Evolutionary conservation across 352 stramenopile species (phyloP), one percentile per base, ranked within the genome.

Genomic region (Globisporangium abappressorium): DNA sequence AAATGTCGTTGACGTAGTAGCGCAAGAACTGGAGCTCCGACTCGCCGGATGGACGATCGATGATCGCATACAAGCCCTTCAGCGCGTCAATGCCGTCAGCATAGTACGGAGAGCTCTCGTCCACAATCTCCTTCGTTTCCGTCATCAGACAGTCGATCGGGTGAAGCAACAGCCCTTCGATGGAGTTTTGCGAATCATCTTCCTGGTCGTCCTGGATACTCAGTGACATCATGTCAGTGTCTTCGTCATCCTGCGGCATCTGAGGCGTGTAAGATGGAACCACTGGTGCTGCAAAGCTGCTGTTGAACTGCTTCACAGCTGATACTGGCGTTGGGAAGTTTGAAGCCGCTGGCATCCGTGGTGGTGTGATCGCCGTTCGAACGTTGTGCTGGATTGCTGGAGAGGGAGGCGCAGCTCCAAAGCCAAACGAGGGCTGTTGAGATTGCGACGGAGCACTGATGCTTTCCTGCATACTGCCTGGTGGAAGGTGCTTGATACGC

Each of bases 1-100:
- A 72, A 15, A 96, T 89, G 46, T 94, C 84, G 62, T 93, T 94
- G 34, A 93, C 83, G 41, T 92, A 83, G n/a, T 76, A 82, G 24
- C 78, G 74, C 58, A 95, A 65, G 70, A 95, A 95, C 22, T 85
- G 67, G 14, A 82, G 47, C 65, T 95, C 85, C 3, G 76, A 80
- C 4, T 80, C 73, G 36, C 87, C 80, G 0, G 72, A 79, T 28
- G 85, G 83, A 2, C 84, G 76, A 20, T 80, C 80, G n/a, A 89
- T 79, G 33, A 96, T 89, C 26, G 81, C 79, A 68, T 94, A 95
- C 47, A 96, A 47, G 18, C 76, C 82, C 69, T 96, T 95, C 30
- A 96, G 62, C 11, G 85, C 84, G 36, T 95, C 86, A 15, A 89
- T 79, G 24, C 89, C 87, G 57, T 91, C 78, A 22, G 71, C 74